These are phyloP conservation scores for Pseudogymnoascus sp. DNA, from an alignment of 2,329 filamentous ascomycete species.

Conservation along the genomic window DNA sequence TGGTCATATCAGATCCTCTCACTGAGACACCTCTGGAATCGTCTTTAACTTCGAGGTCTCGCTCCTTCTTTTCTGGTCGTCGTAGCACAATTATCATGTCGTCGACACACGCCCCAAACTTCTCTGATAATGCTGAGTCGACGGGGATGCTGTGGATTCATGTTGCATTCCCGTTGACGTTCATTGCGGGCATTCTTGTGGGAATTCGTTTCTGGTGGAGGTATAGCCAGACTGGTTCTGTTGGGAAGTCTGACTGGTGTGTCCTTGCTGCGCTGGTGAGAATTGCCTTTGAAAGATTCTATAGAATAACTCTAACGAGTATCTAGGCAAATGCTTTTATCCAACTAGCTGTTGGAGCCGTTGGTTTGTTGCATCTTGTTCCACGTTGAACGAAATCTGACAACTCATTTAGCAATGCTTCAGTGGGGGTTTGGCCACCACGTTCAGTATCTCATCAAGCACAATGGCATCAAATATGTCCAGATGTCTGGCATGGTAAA, in stretches of 20 bases:
- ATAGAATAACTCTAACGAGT: neutral
- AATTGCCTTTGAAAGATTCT: neutral
- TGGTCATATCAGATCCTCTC: neutral
- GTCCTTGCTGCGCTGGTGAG: neutral
- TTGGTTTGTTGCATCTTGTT: neutral
- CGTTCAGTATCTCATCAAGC: slow-evolving; percentile 6
- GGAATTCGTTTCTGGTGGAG: neutral
- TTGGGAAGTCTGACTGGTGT: neutral
- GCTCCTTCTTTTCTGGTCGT: neutral
- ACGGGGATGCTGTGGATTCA: neutral
- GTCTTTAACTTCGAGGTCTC: neutral
- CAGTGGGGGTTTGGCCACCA: slow-evolving; percentile 16
- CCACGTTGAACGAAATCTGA: neutral
- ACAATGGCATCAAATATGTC: neutral
- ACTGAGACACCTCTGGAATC: neutral
- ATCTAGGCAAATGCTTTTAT: neutral
- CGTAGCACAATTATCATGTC: neutral
- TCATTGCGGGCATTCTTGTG: neutral
- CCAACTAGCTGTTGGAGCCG: neutral
- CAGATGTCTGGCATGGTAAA: neutral
- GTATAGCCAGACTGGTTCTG: neutral
- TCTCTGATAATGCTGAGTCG: neutral
- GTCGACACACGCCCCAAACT: neutral
- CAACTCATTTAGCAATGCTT: slow-evolving; percentile 11
- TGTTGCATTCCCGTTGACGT: neutral